Evolutionary conservation across 1,139 yeast genomes (phyloP).

Genomic region (Saccharomyces hybrid): DNA sequence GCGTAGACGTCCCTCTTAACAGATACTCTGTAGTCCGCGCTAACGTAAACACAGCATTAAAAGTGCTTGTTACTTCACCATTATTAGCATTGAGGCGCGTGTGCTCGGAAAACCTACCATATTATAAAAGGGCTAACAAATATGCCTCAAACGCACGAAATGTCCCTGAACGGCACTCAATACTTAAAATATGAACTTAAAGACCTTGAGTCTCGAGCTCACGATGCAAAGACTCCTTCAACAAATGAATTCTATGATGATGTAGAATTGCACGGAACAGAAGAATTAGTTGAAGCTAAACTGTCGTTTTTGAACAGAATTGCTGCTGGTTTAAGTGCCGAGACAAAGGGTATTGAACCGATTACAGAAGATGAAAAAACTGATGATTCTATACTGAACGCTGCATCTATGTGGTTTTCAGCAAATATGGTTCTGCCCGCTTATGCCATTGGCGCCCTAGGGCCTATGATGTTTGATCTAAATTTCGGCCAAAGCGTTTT

Average conservation of each 20-base stretch:
- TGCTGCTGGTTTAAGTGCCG: constrained; percentile 37
- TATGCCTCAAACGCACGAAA: background rate
- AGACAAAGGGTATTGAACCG: constrained; percentile 43
- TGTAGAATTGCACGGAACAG: background rate
- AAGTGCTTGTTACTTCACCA: background rate
- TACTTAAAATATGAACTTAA: background rate
- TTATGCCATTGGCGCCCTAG: constrained; percentile 73
- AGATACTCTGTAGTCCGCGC: background rate
- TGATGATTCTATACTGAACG: constrained; percentile 54
- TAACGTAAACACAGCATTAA: background rate
- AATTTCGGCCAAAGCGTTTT: constrained; percentile 62
- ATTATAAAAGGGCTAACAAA: background rate
- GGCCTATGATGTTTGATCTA: constrained; percentile 43
- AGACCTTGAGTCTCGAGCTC: background rate
- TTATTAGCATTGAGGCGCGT: background rate
- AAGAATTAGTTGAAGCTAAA: constrained; percentile 8
- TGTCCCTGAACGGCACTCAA: background rate
- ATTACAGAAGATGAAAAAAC: constrained; percentile 39
- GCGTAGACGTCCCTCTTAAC: background rate
- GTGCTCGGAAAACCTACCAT: background rate
- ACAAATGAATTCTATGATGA: background rate
- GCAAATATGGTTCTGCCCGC: constrained; percentile 88
- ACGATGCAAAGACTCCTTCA: background rate
- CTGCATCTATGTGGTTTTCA: constrained; percentile 89
- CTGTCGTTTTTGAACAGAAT: constrained; percentile 31